Evolutionary conservation across 805 yeast genomes (phyloP), one percentile per base, ranked within the genome.

Genomic region (Candida stauntonica): DNA sequence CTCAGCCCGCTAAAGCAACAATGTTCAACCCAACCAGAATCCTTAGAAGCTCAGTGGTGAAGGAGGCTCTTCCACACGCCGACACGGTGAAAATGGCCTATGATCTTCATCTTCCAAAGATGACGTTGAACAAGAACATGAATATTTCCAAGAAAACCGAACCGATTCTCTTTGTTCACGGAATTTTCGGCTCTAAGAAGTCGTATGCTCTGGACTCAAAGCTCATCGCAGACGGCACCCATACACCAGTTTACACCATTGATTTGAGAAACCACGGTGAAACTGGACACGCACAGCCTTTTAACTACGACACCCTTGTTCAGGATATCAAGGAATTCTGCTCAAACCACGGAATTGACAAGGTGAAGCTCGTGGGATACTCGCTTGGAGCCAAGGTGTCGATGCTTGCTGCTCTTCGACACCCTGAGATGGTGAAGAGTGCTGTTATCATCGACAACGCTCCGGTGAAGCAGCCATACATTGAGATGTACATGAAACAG

Each of bases 11-110:
- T n/a, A n/a, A n/a, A n/a, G n/a, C n/a, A n/a, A n/a, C n/a, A n/a
- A 52, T 52, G 57, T 39, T 51, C 26, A 18, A 11, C 14, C 47
- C 54, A 3, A 41, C 57, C 2, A 46, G 47, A 44, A 31, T 47
- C n/a, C 75, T 91, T 67, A 83, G 89, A 75, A 83, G 89, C 51
- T 33, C 33, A 13, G 28, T 43, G 30, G 86, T 89, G 83, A 34
- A 34, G 27, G 86, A 87, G 5, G 30, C 47, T n/a, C 33, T 52
- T 5, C 57, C 55, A 32, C 73, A 93, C 86, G 80, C 73, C 85
- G 72, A 79, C 77, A 39, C 54, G 1, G 47, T 56, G 23, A 50
- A 51, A 13, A 42, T 57, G 58, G 60, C 60, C 1, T 57, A 51
- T 34, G 62, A 57, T 36, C 36, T 57, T 7, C 61, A 57, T 33